Conservation (phyloP, 2,329 filamentous ascomycete species). For the Pseudopyricularia cyperi region DNA sequence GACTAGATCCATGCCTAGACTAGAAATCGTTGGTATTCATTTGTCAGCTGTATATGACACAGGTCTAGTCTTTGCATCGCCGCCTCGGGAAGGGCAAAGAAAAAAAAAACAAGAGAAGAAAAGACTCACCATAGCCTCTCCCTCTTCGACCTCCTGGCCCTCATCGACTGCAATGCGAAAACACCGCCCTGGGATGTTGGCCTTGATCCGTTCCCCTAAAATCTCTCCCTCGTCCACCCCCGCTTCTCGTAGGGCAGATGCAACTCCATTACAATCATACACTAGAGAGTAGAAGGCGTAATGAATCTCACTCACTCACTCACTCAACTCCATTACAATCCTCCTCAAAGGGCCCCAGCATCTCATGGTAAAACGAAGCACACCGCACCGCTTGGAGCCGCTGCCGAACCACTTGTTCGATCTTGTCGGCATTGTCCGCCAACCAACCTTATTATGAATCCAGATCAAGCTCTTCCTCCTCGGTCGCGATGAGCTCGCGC, state of each 20-base stretch:
- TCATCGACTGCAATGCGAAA: not conserved
- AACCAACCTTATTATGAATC: constrained; percentile 19
- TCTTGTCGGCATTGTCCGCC: constrained; percentile 8
- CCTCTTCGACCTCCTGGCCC: not conserved
- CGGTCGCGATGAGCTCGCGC: constrained; percentile 9
- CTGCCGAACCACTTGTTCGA: not conserved
- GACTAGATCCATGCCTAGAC: constrained; percentile 1
- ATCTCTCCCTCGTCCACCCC: not conserved
- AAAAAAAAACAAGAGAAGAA: too few species aligned
- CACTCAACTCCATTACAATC: not conserved
- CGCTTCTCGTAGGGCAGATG: not conserved
- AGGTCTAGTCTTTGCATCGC: not conserved
- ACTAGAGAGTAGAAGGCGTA: too few species aligned
- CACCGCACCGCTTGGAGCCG: not conserved
- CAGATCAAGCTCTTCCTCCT: constrained; percentile 15
- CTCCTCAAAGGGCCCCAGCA: not conserved
- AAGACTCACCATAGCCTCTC: not conserved
- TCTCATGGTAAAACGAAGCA: not conserved
- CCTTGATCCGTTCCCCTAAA: not conserved
- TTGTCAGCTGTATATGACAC: too few species aligned
- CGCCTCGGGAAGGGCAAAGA: not conserved
- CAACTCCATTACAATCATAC: not conserved
- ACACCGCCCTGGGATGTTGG: constrained; percentile 1
- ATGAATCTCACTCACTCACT: too few species aligned
- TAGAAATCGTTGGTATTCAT: too few species aligned